Conservation (phyloP, 305 asterid species). For the Caryopteris hybrid region DNA sequence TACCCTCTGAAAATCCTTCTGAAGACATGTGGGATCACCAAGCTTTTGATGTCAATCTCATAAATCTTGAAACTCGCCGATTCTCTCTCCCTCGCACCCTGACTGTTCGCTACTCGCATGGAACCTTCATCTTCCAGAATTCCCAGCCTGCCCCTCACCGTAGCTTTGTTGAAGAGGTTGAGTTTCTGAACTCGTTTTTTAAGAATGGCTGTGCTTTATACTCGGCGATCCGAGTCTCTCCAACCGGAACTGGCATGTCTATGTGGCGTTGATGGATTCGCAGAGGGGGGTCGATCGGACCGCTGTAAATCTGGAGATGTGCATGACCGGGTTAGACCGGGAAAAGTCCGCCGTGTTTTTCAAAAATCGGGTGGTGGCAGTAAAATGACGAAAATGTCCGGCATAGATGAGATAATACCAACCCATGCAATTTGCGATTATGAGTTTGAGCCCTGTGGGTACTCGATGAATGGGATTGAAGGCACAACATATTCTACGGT, state of each 20-base stretch:
- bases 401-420: slow-evolving; percentile 26
- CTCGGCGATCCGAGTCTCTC: slow-evolving; percentile 22
- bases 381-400: slow-evolving; percentile 36
- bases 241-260: slow-evolving; percentile 37
- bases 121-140: slow-evolving; percentile 33
- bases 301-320: slow-evolving; percentile 32
- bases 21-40: slow-evolving; percentile 47
- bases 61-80: slow-evolving; percentile 28
- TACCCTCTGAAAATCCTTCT: slow-evolving; percentile 34
- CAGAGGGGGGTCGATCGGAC: no score
- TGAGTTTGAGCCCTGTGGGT: slow-evolving; percentile 51
- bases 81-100: slow-evolving; percentile 13
- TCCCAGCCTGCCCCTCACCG: slow-evolving; percentile 39
- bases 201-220: slow-evolving; percentile 15
- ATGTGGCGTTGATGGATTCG: slow-evolving; percentile 19
- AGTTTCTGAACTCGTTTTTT: slow-evolving; percentile 14
- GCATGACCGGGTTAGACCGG: slow-evolving; percentile 43
- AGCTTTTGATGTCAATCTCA: slow-evolving; percentile 30
- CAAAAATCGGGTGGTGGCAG: slow-evolving; percentile 6
- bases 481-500: slow-evolving; percentile 35
- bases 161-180: slow-evolving; percentile 38
- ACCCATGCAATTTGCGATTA: slow-evolving; percentile 35
- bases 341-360: slow-evolving; percentile 27
- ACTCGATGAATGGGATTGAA: slow-evolving; percentile 47
- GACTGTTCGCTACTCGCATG: slow-evolving; percentile 34